Base-by-base conservation (phyloP, 208 protist species). In the Acanthamoeba quina region DNA sequence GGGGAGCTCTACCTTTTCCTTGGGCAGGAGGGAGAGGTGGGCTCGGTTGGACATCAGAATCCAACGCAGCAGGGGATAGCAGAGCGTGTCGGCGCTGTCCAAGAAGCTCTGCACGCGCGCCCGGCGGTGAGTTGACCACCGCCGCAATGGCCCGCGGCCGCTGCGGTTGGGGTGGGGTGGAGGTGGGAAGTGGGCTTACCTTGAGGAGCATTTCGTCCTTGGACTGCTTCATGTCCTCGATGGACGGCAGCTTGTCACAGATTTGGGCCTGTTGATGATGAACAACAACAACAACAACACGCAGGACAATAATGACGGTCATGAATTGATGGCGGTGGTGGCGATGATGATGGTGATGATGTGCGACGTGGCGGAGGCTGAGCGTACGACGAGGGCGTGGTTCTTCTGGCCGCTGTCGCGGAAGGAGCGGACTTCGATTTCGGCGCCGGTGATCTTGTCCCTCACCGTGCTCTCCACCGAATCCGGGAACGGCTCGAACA, bases 21-120 rank as follows among this genome's bases (percentile, higher is more conserved):
- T 47, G 24, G 49, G 62, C 31, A 94, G 24, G 24, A 76, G 54
- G 44, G 83, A 70, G 47, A 94, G 68, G 56, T 94, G 90, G 19
- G 90, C 47, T 47, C 90, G 47, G 49, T 94, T 94, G 62, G 47
- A 64, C 83, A 90, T 94, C 17, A 94, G n/a, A 34, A 94, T 82
- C 90, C 90, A 94, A 54, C 90, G 66, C 41, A 94, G 74, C 26
- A 94, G 83, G 6, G 62, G 54, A 94, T 94, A 94, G 66, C 60
- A 89, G 52, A 89, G 60, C 31, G 34, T 47, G 49, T 89, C 82
- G 56, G 37, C 15, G 60, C 37, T 89, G 52, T 62, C 82, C n/a
- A 89, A 31, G 70, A 49, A 78, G 70, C 34, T 21, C 58, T 64
- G 58, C 4, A 54, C 49, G 49, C 49, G 49, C 49, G 49, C 49